phyloP scores from a whole-genome alignment of 306 rosid species.

The Coriaria nepalensis region DNA sequence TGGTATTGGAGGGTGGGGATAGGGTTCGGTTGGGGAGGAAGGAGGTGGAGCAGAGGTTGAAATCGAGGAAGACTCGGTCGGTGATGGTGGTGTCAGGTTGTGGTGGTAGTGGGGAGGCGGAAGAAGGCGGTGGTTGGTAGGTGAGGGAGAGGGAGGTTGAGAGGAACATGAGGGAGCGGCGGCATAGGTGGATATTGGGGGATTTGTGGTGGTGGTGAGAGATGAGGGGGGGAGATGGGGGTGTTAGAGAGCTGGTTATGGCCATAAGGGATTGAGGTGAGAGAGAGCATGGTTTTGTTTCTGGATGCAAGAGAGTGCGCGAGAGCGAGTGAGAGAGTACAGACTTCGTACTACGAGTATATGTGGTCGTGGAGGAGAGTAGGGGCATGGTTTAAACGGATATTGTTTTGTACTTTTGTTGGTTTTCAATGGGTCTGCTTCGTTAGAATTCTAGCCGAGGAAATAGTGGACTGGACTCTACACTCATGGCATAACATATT shows the following conservation, averaged over 20 bases:
- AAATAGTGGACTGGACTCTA: too few relatives aligned
- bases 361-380: slow-evolving; percentile 5
- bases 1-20: slow-evolving; percentile 16
- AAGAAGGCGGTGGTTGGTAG: slow-evolving; percentile 4
- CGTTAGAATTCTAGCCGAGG: too few relatives aligned
- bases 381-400: neutral
- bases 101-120: slow-evolving; percentile 7
- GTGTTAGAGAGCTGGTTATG: slow-evolving; percentile 22
- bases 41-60: slow-evolving; percentile 70
- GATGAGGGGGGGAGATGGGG: slow-evolving; percentile 10
- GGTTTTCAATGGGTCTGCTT: too few relatives aligned
- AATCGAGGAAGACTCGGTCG: slow-evolving; percentile 82
- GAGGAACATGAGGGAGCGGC: slow-evolving; percentile 44
- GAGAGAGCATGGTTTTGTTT: slow-evolving; percentile 10
- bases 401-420: neutral
- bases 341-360: neutral
- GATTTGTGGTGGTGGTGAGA: slow-evolving; percentile 2
- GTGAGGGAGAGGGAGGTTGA: slow-evolving; percentile 30
- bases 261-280: slow-evolving; percentile 30
- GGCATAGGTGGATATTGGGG: slow-evolving; percentile 20
- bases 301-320: slow-evolving; percentile 6
- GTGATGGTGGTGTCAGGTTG: slow-evolving; percentile 60
- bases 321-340: neutral
- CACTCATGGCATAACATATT: too few relatives aligned
- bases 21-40: slow-evolving; percentile 53